Evolutionary conservation across 2,329 filamentous ascomycete species (phyloP).

Genomic region (Cryphonectria naterciae): DNA sequence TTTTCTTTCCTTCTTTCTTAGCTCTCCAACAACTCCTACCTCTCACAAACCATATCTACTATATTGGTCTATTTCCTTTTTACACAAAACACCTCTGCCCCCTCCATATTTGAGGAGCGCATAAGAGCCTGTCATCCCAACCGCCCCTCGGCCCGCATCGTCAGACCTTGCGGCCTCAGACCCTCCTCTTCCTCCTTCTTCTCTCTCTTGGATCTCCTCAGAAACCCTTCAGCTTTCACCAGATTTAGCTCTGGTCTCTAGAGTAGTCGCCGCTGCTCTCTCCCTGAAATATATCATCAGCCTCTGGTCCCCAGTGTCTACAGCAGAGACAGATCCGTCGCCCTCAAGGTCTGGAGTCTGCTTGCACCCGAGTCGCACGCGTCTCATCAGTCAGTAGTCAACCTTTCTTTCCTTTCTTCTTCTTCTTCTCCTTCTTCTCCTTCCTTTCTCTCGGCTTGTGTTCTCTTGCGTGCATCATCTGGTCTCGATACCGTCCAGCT

Average conservation of each 20-base stretch:
- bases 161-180: background rate
- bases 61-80: background rate
- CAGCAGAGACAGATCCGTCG: background rate
- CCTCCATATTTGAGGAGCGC: background rate
- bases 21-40: background rate
- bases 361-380: conserved; percentile 6
- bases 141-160: conserved; percentile 2
- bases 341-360: background rate
- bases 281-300: background rate
- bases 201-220: background rate
- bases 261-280: background rate
- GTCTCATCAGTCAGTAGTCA: conserved; percentile 26
- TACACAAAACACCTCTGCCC: background rate
- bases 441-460: background rate
- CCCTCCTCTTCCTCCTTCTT: background rate
- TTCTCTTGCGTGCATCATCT: background rate
- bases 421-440: background rate
- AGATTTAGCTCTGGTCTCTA: background rate
- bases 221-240: background rate
- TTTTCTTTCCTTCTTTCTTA: background rate
- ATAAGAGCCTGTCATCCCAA: background rate
- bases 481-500: background rate
- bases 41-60: background rate
- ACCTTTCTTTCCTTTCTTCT: background rate
- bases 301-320: background rate